Conservation (phyloP, 495 filamentous ascomycete species). For the Trichoderma orchidacearum region DNA sequence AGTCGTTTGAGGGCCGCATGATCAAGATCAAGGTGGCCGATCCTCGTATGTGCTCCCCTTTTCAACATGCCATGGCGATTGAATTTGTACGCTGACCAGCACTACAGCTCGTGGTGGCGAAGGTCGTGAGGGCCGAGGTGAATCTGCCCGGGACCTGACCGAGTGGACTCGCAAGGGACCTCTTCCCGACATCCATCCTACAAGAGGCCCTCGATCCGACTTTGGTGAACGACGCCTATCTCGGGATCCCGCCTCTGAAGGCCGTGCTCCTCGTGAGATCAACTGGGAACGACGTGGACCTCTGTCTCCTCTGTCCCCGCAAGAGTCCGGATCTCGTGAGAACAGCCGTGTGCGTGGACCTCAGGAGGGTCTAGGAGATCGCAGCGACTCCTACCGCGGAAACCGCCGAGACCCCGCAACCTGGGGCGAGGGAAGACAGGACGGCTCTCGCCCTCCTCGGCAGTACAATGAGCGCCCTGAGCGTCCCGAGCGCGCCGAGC, state of each 20-base stretch:
- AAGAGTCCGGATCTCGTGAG: conserved; percentile 45
- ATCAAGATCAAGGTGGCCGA: conserved; percentile 61
- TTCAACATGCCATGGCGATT: background rate
- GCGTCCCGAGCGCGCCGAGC: conserved; percentile 52
- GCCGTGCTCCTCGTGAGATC: conserved; percentile 67
- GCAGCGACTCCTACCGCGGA: conserved; percentile 30
- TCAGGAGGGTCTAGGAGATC: conserved; percentile 41
- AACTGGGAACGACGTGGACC: conserved; percentile 97
- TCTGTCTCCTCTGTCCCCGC: conserved; percentile 50
- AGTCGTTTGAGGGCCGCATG: conserved; percentile 68
- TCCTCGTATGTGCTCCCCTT: conserved; percentile 24
- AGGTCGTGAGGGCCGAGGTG: conserved; percentile 22
- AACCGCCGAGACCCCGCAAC: conserved; percentile 59
- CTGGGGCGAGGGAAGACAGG: conserved; percentile 76
- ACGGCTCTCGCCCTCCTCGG: conserved; percentile 66
- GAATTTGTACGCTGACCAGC: background rate
- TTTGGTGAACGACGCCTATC: conserved; percentile 14
- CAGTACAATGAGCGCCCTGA: conserved; percentile 66
- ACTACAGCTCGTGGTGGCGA: conserved; percentile 2
- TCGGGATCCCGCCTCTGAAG: conserved; percentile 45
- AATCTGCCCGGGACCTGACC: conserved; percentile 47
- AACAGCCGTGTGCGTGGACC: conserved; percentile 49
- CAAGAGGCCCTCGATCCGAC: conserved; percentile 27
- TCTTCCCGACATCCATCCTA: conserved; percentile 25
- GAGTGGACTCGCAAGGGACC: conserved; percentile 91